A percentile compares a stretch with the other conserved stretches of the same genome.
Conservation (phyloP, 108 stramenopile species). For the Pseudonitzschia delicatissima region DNA sequence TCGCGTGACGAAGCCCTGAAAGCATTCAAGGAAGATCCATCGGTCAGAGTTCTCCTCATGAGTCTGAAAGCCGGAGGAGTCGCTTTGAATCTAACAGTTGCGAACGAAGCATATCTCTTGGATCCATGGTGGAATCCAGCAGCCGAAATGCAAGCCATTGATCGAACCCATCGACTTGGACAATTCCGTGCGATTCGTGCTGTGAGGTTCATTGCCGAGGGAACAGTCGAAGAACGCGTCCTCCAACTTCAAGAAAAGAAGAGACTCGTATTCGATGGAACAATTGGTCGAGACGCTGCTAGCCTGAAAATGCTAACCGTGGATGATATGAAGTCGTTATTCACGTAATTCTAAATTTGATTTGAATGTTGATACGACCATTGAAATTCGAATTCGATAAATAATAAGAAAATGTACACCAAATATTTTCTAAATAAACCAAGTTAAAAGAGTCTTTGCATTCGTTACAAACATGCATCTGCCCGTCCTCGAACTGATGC, state of each 20-base stretch:
- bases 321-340: constrained; percentile 86
- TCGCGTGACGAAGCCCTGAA: constrained; percentile 78
- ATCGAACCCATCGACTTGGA: constrained; percentile 95
- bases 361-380: no score
- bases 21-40: constrained; percentile 81
- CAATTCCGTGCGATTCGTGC: constrained; percentile 94
- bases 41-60: constrained; percentile 90
- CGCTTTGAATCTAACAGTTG: constrained; percentile 91
- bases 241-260: constrained; percentile 98
- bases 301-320: constrained; percentile 83
- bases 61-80: constrained; percentile 97
- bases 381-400: no score
- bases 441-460: no score
- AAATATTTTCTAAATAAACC: no score
- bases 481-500: no score
- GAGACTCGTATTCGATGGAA: constrained; percentile 93
- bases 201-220: constrained; percentile 92
- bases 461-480: no score
- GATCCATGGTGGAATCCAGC: constrained; percentile 95
- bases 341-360: no score
- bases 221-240: constrained; percentile 97
- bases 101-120: constrained; percentile 90
- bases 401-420: no score
- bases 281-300: constrained; percentile 87
- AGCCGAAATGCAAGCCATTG: constrained; percentile 99